Percentiles rank a stretch among this genome's conserved stretches.
These are phyloP conservation scores for Yamadazyma sp. DNA, from an alignment of 805 yeast species.

Conservation along the genomic window DNA sequence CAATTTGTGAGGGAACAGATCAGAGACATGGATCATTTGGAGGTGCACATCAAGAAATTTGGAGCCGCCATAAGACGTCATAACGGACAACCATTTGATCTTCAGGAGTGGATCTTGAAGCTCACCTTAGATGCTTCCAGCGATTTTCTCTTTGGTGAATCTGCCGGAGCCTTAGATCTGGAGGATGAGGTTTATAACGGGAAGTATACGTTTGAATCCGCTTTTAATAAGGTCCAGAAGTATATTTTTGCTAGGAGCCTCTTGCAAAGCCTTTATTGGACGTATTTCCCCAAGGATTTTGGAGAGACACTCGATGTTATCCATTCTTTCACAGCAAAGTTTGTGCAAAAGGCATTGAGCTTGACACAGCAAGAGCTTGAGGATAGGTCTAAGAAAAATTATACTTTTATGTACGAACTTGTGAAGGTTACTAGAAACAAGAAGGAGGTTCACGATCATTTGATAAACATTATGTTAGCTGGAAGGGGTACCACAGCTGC, in stretches of 20 bases:
- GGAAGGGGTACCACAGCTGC: slow-evolving; percentile 40
- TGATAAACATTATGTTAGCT: slow-evolving; percentile 39
- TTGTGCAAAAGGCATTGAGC: slow-evolving; percentile 31
- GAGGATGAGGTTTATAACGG: slow-evolving; percentile 22
- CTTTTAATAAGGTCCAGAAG: slow-evolving; percentile 38
- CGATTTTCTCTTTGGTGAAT: slow-evolving; percentile 41
- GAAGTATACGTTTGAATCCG: slow-evolving; percentile 18
- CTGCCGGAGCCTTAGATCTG: slow-evolving; percentile 23
- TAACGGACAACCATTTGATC: slow-evolving; percentile 26
- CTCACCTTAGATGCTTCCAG: slow-evolving; percentile 42
- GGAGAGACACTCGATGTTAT: slow-evolving; percentile 31
- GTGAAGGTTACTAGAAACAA: slow-evolving; percentile 38
- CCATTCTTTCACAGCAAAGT: slow-evolving; percentile 29
- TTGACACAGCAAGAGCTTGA: slow-evolving; percentile 30
- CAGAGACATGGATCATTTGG: slow-evolving; percentile 32
- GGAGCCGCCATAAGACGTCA: slow-evolving; percentile 21
- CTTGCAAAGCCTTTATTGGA: slow-evolving; percentile 30
- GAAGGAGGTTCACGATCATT: slow-evolving; percentile 35
- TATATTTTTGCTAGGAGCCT: slow-evolving; percentile 33
- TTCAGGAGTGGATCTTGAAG: slow-evolving; percentile 34
- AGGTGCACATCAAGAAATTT: slow-evolving; percentile 28
- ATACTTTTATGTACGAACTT: slow-evolving; percentile 39
- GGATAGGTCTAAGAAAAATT: slow-evolving; percentile 26
- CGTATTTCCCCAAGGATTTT: slow-evolving; percentile 31
- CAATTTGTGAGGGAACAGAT: slow-evolving; percentile 40